Conservation (phyloP, 805 yeast genomes). For the Metschnikowia kunwiensis region DNA sequence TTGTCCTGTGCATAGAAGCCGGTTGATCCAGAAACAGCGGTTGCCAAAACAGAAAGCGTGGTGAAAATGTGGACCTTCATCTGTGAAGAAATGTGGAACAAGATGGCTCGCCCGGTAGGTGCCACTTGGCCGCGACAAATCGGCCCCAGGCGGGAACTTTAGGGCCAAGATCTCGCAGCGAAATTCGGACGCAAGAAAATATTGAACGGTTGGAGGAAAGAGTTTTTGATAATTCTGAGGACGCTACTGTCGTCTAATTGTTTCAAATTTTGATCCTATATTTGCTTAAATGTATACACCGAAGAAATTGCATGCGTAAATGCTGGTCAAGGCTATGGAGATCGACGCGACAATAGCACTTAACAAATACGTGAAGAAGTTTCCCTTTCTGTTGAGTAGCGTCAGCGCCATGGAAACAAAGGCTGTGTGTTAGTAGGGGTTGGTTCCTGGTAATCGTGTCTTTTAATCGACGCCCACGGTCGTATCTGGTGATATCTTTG, state of each 20-base stretch:
- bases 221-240: too few relatives aligned
- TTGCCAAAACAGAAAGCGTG: not conserved
- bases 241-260: not conserved
- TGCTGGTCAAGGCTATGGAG: conserved; percentile 36
- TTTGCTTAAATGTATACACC: conserved; percentile 39
- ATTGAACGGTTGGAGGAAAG: too few relatives aligned
- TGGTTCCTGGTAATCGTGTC: too few relatives aligned
- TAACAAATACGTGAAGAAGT: conserved; percentile 21
- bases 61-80: conserved; percentile 5
- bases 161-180: too few relatives aligned
- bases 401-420: conserved; percentile 18
- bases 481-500: too few relatives aligned
- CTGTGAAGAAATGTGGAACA: not conserved
- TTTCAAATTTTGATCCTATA: not conserved
- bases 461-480: too few relatives aligned
- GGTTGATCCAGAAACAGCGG: conserved; percentile 12
- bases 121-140: not conserved
- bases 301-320: conserved; percentile 39
- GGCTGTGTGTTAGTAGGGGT: conserved; percentile 16
- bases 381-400: conserved; percentile 17
- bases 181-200: too few relatives aligned
- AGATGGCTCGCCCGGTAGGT: not conserved
- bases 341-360: conserved; percentile 35
- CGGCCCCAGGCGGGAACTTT: not conserved
- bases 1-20: conserved; percentile 39